These are phyloP conservation scores for Chytriomyces sp. DNA, from an alignment of 192 early-diverging fungal species.

Conservation along the genomic window DNA sequence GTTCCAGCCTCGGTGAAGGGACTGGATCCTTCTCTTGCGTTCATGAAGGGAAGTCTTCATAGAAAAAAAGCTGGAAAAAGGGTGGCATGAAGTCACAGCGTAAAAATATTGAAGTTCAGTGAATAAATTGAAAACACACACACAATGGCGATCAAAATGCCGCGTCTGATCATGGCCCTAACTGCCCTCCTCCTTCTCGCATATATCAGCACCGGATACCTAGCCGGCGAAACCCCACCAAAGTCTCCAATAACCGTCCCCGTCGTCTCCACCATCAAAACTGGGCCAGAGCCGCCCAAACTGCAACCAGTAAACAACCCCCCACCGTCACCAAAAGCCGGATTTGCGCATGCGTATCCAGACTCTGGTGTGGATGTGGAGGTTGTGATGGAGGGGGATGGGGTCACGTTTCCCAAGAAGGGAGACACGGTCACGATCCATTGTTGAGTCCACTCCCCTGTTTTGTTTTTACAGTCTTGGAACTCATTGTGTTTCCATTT, in stretches of 20 bases:
- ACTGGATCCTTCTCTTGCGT: neutral
- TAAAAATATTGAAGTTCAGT: neutral
- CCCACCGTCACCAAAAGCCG: neutral
- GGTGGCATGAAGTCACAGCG: neutral
- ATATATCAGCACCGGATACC: too few relatives aligned
- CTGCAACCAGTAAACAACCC: neutral
- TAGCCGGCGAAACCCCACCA: too few relatives aligned
- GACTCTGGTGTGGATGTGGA: neutral
- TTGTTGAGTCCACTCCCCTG: constrained; percentile 22
- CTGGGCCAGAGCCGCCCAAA: constrained; percentile 1
- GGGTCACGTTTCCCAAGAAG: constrained; percentile 61
- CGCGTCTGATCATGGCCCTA: too few relatives aligned
- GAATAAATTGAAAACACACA: neutral
- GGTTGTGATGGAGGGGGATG: constrained; percentile 9
- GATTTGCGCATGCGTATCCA: neutral
- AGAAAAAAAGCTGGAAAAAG: neutral
- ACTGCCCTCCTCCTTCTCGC: too few relatives aligned
- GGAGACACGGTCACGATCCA: constrained; percentile 57
- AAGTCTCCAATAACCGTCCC: neutral
- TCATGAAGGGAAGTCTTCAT: neutral
- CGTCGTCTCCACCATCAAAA: neutral
- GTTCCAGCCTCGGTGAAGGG: neutral
- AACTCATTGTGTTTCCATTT: neutral
- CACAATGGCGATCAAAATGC: too few relatives aligned
- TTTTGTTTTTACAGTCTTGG: neutral